A percentile compares a stretch with the other conserved stretches of the same genome.
Conservation (phyloP, 768 basidiomycete genomes). For the Amanita fuliginea region DNA sequence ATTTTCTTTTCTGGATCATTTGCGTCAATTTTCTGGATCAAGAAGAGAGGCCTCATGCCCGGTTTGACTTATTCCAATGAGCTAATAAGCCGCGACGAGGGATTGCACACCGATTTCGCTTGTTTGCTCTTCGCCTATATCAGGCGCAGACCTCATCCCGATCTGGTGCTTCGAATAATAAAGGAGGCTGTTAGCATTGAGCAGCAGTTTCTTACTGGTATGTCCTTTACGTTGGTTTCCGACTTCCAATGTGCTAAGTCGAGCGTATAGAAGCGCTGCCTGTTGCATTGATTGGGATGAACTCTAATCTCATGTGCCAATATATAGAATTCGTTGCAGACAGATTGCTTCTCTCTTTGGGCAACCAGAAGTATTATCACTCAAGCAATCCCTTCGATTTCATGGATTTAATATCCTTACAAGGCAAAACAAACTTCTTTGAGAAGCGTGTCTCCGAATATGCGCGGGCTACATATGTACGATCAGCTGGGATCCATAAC, state of each 20-base stretch:
- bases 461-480: conserved; percentile 32
- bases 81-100: conserved; percentile 94
- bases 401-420: conserved; percentile 83
- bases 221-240: conserved; percentile 7
- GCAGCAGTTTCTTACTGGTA: conserved; percentile 81
- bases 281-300: conserved; percentile 89
- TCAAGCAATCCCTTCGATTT: conserved; percentile 75
- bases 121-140: conserved; percentile 87
- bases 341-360: conserved; percentile 77
- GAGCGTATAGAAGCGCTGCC: conserved; percentile 67
- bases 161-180: conserved; percentile 65
- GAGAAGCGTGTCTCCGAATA: conserved; percentile 83
- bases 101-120: conserved; percentile 96
- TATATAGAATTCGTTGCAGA: conserved; percentile 94
- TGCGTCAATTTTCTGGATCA: conserved; percentile 94
- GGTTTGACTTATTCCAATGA: conserved; percentile 97
- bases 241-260: conserved; percentile 16
- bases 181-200: conserved; percentile 81
- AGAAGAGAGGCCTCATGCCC: conserved; percentile 96
- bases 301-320: conserved; percentile 78
- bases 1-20: conserved; percentile 97
- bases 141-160: conserved; percentile 75
- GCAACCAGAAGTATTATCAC: conserved; percentile 69
- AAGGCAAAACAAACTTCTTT: conserved; percentile 91
- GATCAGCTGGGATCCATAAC: conserved; percentile 8